Percentiles rank a stretch among this genome's conserved stretches.
phyloP scores from a whole-genome alignment of 352 stramenopile species.

The Plasmopara muralis region DNA sequence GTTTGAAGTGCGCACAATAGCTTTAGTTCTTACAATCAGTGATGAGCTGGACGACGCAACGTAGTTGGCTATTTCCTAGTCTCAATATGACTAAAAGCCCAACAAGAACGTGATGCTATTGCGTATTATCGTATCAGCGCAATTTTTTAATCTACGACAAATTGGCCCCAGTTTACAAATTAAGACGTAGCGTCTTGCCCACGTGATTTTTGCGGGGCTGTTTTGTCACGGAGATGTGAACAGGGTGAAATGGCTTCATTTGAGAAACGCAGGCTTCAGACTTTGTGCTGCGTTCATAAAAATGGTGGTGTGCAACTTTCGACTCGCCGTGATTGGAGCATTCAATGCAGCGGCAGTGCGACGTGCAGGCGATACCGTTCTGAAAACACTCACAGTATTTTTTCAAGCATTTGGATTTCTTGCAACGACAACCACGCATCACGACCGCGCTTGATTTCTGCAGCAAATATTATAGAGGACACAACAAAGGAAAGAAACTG shows the following conservation, averaged over 20 bases:
- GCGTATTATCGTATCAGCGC: too few species aligned
- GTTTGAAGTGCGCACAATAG: too few species aligned
- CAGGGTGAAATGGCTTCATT: constrained; percentile 32
- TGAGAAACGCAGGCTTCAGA: too few species aligned
- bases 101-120: too few species aligned
- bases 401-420: constrained; percentile 96
- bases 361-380: constrained; percentile 85
- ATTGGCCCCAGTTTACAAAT: constrained; percentile 17
- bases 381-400: constrained; percentile 99
- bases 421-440: constrained; percentile 91
- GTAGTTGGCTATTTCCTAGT: too few species aligned
- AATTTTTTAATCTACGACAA: too few species aligned
- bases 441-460: constrained; percentile 68
- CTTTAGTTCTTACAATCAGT: too few species aligned
- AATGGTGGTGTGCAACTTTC: constrained; percentile 20
- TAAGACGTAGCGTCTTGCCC: constrained; percentile 49
- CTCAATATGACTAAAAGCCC: too few species aligned
- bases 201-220: constrained; percentile 57
- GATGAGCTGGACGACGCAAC: too few species aligned
- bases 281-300: constrained; percentile 4
- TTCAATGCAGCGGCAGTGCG: constrained; percentile 92
- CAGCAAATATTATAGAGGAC: constrained; percentile 3
- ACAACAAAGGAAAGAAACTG: background rate
- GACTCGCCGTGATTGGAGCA: constrained; percentile 86
- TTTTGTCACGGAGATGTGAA: constrained; percentile 69